Base-by-base conservation (phyloP, 306 rosid genomes). In the Sphenostylis stenocarpa region DNA sequence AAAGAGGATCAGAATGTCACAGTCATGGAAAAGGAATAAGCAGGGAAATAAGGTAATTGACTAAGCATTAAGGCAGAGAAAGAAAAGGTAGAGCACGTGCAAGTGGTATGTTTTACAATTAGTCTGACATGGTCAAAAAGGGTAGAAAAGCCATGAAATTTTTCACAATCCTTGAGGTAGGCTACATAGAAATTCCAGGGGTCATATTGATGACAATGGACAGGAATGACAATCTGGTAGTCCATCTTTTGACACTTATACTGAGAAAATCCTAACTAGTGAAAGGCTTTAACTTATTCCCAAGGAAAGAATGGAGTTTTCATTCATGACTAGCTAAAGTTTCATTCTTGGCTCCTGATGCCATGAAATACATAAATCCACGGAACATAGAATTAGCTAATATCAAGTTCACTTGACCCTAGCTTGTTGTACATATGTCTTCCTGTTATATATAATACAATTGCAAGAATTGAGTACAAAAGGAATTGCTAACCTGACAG, bases 401-500 rank as follows among this genome's bases (percentile, higher is more conserved):
- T n/a, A 47, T 63, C 73, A 48, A 39, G 63, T 24, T 67, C 67
- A 58, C 53, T 15, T 15, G 16, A 69, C 14, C 48, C 61, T 48
- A 58, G 60, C 29, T 48, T 17, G 52, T 24, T 23, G 72, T 13
- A 12, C 51, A 67, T 31, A 43, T 45, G 12, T 28, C 60, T 21
- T 56, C 38, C 34, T 16, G 53, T 63, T 38, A 48, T 29, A 52
- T 13, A 70, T 23, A 31, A 53, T 60, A 76, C 43, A 52, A 52
- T 34, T 16, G 16, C 21, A 81, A 23, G 70, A 16, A 24, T 52
- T 7, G 70, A 67, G 76, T 72, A 61, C 58, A 36, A 49, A 72
- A 56, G 70, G 55, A 83, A 71, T 44, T 65, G 72, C 90, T 45
- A 75, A 95, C 99, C 99, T 89, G 82, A 93, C 99, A 75, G 96